Percentiles rank a stretch among this genome's conserved stretches.
Evolutionary conservation across 2,329 filamentous ascomycete species (phyloP).

Genomic region (Cladophialophora chaetospira): DNA sequence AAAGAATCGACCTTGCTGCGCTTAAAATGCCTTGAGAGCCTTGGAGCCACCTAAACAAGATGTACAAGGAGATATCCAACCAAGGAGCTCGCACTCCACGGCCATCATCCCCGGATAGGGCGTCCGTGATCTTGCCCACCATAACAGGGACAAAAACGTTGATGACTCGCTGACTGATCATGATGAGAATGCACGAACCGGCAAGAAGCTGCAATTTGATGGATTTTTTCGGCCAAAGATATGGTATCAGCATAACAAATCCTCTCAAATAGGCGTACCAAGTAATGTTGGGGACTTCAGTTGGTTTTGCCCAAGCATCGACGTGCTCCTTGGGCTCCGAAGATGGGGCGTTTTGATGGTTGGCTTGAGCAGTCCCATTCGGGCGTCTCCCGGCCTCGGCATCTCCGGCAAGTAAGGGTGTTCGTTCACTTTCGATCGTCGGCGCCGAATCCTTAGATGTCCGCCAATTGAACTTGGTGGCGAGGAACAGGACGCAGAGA

Average conservation of each 20-base stretch:
- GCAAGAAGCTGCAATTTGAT: conserved; percentile 74
- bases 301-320: conserved; percentile 77
- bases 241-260: conserved; percentile 92
- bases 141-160: conserved; percentile 85
- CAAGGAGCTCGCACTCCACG: conserved; percentile 64
- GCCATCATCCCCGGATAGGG: conserved; percentile 63
- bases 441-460: conserved; percentile 38
- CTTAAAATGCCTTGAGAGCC: conserved; percentile 86
- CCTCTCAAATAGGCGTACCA: conserved; percentile 97
- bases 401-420: conserved; percentile 47
- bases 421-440: conserved; percentile 44
- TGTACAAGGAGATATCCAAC: conserved; percentile 73
- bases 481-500: conserved; percentile 62
- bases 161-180: conserved; percentile 77
- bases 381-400: conserved; percentile 42
- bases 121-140: conserved; percentile 76
- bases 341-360: conserved; percentile 13
- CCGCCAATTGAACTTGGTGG: conserved; percentile 50
- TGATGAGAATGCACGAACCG: conserved; percentile 76
- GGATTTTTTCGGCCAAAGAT: conserved; percentile 90
- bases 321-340: conserved; percentile 39
- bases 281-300: conserved; percentile 79
- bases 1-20: conserved; percentile 77
- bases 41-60: conserved; percentile 78
- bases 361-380: conserved; percentile 53